Evolutionary conservation across 441 rosid species (phyloP).

Genomic region (Corymbia calophylla): DNA sequence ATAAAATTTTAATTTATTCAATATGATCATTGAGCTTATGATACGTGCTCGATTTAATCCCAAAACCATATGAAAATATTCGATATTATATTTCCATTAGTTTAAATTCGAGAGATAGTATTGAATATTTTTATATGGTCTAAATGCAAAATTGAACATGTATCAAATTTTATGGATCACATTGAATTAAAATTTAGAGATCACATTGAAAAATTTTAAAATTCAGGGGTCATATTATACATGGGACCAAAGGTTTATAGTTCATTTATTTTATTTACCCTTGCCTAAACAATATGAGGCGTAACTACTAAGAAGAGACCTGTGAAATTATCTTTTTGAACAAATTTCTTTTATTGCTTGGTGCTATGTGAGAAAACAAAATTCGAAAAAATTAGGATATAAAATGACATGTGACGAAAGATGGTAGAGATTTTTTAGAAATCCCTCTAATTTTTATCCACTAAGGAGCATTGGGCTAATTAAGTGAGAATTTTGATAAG

Average conservation of each 20-base stretch:
- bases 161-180: fast-evolving
- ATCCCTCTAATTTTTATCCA: background rate
- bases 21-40: no score
- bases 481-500: background rate
- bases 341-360: background rate
- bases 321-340: background rate
- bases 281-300: background rate
- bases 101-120: no score
- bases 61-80: no score
- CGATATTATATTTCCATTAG: no score
- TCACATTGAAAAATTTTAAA: fast-evolving
- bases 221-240: fast-evolving
- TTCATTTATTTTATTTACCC: fast-evolving
- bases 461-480: background rate
- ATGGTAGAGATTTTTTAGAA: background rate
- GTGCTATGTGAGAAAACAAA: background rate
- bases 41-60: background rate
- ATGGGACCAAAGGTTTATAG: fast-evolving
- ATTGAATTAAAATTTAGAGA: no score
- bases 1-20: no score
- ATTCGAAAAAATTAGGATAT: background rate
- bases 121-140: no score
- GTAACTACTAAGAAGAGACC: background rate
- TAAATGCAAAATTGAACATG: no score
- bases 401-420: background rate